Evolutionary conservation across 2,329 filamentous ascomycete species (phyloP), one percentile per base, ranked within the genome.

Genomic region (Rhytidhysteron rufulum): DNA sequence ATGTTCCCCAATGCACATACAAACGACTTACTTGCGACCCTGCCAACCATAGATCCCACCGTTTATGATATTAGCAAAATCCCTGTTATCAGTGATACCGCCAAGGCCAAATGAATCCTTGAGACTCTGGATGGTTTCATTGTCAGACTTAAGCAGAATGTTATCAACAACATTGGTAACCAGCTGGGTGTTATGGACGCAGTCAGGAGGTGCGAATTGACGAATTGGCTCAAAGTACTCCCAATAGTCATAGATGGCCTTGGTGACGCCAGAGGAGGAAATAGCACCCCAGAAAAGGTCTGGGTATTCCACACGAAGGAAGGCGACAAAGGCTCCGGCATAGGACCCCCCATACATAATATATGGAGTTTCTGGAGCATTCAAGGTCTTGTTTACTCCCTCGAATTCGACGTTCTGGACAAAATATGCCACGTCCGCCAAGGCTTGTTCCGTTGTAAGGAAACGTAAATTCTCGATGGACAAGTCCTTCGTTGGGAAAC

Each of bases 331-430:
- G 0, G 82, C 83, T 2, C 88, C 88, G 0, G 88, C 86, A 55
- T 95, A 95, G 0, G 85, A 89, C 1, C 88, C 88, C 2, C 88
- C 88, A 45, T 94, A 95, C 0, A 80, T 80, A 43, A 95, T 83
- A 67, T 83, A 93, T 0, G 88, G 79, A 0, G 80, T 81, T 3
- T 70, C 73, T 1, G 77, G 68, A 0, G 86, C 78, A 0, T 79
- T 87, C 27, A 93, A 66, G 47, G 88, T 75, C 18, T 76, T 55
- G 45, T 86, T 65, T 4, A 89, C 65, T 0, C 86, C 86, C 0
- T 79, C 72, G 45, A 90, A 89, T 37, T 79, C 70, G 30, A 89
- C 74, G 49, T 93, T 77, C 45, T 79, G 66, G 0, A 87, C 86
- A 65, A 95, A 94, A 64, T 87, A 94, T 2, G 81, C 86, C 31